Conservation (phyloP, 257 asterid species). For the Nicotiana tabacum region DNA sequence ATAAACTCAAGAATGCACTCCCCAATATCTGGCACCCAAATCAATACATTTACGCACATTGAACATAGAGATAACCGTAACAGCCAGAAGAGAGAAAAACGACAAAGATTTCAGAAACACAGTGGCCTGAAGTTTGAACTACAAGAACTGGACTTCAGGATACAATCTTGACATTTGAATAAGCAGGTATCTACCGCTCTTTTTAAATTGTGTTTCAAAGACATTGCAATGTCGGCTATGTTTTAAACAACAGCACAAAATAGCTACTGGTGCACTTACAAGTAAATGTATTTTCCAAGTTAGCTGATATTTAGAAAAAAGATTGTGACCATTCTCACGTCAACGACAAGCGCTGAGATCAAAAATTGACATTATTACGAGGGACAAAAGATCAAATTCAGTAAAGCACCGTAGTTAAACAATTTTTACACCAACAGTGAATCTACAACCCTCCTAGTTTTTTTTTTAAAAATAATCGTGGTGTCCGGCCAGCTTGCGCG, state of each 20-base stretch:
- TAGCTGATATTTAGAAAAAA: too few relatives aligned
- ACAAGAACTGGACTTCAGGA: too few relatives aligned
- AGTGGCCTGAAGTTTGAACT: neutral
- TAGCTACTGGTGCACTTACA: too few relatives aligned
- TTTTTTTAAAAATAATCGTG: too few relatives aligned
- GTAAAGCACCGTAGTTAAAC: neutral
- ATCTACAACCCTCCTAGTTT: neutral
- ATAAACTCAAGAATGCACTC: neutral
- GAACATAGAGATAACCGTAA: neutral
- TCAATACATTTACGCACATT: neutral
- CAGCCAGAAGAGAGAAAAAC: neutral
- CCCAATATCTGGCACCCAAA: neutral
- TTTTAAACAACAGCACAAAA: too few relatives aligned
- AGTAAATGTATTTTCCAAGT: too few relatives aligned
- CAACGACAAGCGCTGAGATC: neutral
- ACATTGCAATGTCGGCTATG: too few relatives aligned
- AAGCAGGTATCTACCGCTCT: too few relatives aligned
- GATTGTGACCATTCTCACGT: neutral
- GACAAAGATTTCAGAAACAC: neutral
- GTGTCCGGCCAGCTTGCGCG: too few relatives aligned
- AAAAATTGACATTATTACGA: neutral
- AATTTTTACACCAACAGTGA: neutral
- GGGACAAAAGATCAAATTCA: neutral
- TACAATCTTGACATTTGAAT: too few relatives aligned
- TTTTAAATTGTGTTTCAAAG: too few relatives aligned